Percentiles rank a stretch among this genome's conserved stretches.
phyloP scores from a whole-genome alignment of 495 filamentous ascomycete species.

The Hypoxylon rickii region DNA sequence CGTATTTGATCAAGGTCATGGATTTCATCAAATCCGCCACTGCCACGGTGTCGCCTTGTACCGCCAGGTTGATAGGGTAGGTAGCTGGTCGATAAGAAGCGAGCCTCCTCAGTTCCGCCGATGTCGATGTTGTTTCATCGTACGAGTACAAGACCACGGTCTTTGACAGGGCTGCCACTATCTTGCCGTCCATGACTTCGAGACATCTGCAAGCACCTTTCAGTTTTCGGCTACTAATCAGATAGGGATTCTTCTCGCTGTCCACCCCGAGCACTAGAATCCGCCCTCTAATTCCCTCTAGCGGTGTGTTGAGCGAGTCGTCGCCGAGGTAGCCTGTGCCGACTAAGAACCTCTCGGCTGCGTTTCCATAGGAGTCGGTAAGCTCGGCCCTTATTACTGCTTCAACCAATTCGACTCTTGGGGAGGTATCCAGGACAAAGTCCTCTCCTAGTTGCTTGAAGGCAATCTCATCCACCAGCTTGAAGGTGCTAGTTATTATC shows the following conservation, averaged over 20 bases:
- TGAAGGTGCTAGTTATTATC: constrained; percentile 53
- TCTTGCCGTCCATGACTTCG: constrained; percentile 72
- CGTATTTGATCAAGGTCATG: constrained; percentile 73
- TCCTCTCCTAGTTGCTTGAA: constrained; percentile 51
- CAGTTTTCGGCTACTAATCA: constrained; percentile 65
- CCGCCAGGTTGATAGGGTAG: constrained; percentile 80
- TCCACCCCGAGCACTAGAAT: constrained; percentile 86
- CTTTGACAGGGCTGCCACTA: constrained; percentile 85
- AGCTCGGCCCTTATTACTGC: constrained; percentile 80
- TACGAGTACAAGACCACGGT: constrained; percentile 74
- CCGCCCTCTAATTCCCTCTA: constrained; percentile 65
- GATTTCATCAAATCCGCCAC: constrained; percentile 96
- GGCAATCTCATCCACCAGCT: constrained; percentile 56
- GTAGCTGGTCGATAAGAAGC: constrained; percentile 81
- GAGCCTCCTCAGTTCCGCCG: constrained; percentile 62
- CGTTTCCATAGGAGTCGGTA: constrained; percentile 61
- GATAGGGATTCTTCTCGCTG: constrained; percentile 67
- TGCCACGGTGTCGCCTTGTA: constrained; percentile 72
- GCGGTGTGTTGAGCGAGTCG: constrained; percentile 35
- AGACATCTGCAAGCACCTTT: constrained; percentile 80
- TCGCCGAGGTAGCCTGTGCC: constrained; percentile 81
- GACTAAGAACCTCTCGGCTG: constrained; percentile 81
- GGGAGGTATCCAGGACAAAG: constrained; percentile 52
- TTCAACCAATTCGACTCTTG: constrained; percentile 79
- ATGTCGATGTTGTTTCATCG: constrained; percentile 50